Percentiles rank a stretch among this genome's conserved stretches.
Evolutionary conservation across 768 basidiomycete genomes (phyloP).

Genomic region (Mycena albidolilacea): DNA sequence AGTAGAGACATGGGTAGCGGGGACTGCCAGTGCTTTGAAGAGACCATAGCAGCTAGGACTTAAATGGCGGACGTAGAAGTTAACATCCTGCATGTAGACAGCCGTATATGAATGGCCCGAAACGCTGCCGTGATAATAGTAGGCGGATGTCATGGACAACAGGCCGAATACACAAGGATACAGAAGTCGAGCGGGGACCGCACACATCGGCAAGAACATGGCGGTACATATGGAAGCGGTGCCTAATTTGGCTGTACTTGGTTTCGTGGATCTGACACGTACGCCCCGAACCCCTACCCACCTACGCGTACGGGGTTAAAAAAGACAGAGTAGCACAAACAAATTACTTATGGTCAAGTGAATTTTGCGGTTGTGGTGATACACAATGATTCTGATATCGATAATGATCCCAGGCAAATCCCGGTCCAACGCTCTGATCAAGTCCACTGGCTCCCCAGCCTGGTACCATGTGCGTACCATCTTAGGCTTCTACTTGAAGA

Average conservation of each 20-base stretch:
- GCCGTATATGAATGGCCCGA: slow-evolving; percentile 23
- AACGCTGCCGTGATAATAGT: not conserved
- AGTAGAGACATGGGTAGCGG: slow-evolving; percentile 31
- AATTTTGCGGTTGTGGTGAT: no score
- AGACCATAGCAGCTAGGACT: slow-evolving; percentile 27
- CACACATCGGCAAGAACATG: slow-evolving; percentile 1
- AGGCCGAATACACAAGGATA: slow-evolving; percentile 8
- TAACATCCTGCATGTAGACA: not conserved
- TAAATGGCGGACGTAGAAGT: not conserved
- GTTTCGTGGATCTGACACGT: not conserved
- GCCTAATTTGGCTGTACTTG: slow-evolving; percentile 10
- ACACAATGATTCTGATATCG: no score
- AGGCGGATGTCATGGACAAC: not conserved
- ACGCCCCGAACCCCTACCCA: no score
- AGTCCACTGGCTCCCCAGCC: no score
- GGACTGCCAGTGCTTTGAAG: slow-evolving; percentile 29
- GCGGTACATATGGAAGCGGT: not conserved
- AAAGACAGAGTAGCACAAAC: no score
- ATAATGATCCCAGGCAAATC: no score
- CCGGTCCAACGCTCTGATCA: no score
- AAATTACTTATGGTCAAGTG: no score
- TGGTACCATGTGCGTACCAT: no score
- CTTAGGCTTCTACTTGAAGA: no score
- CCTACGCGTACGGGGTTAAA: no score
- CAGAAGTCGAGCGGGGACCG: slow-evolving; percentile 19